A percentile compares a stretch with the other conserved stretches of the same genome.
These are phyloP conservation scores for Whalleya microplaca DNA, from an alignment of 2,329 filamentous ascomycete genomes.

Conservation along the genomic window DNA sequence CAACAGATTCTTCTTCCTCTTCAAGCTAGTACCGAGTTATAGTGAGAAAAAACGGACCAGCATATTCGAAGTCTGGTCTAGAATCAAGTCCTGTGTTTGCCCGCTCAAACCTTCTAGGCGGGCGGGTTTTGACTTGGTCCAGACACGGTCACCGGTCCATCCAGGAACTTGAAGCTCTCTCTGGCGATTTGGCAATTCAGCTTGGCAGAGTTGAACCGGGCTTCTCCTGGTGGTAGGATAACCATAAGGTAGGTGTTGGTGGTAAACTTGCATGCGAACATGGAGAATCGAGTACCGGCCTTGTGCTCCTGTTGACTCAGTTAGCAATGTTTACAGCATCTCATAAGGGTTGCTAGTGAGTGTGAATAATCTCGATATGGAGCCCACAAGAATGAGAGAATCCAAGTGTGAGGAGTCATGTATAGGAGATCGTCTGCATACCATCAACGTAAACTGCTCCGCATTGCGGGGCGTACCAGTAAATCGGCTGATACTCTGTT, in stretches of 20 bases:
- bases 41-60: background rate
- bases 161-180: constrained; percentile 74
- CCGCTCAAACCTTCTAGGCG: constrained; percentile 2
- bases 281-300: constrained; percentile 76
- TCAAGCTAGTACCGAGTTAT: background rate
- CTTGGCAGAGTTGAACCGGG: constrained; percentile 86
- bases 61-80: background rate
- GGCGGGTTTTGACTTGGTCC: constrained; percentile 21
- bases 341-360: too few relatives aligned
- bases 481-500: constrained; percentile 78
- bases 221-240: constrained; percentile 87
- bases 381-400: background rate
- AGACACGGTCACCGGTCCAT: constrained; percentile 49
- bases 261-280: constrained; percentile 94
- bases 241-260: constrained; percentile 97
- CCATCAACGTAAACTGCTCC: constrained; percentile 78
- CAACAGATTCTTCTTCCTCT: background rate
- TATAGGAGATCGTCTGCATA: constrained; percentile 17
- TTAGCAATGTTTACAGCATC: constrained; percentile 14
- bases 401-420: background rate
- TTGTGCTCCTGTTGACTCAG: constrained; percentile 64
- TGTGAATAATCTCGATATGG: too few relatives aligned
- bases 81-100: background rate
- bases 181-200: constrained; percentile 88
- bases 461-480: constrained; percentile 80